phyloP scores from a whole-genome alignment of 1,139 yeast genomes.

The Blastobotrys capitulatus region DNA sequence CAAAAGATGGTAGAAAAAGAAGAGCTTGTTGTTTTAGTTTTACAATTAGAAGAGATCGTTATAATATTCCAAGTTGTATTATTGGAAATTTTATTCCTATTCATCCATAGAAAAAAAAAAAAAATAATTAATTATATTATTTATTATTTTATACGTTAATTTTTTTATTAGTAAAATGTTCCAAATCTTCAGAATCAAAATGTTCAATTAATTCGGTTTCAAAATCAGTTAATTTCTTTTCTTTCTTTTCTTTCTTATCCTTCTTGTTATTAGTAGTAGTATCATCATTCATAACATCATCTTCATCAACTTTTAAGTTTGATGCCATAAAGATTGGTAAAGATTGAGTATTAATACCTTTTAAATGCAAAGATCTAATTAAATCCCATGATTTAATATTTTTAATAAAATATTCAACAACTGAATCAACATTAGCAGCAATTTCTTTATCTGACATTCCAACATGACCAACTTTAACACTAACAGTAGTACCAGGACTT shows the following conservation, averaged over 20 bases:
- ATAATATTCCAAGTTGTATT: conserved; percentile 93
- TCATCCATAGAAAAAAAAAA: conserved; percentile 31
- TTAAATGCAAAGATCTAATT: conserved; percentile 58
- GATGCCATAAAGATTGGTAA: conserved; percentile 75
- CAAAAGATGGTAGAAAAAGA: conserved; percentile 75
- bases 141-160: conserved; percentile 12
- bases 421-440: conserved; percentile 51
- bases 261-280: conserved; percentile 28
- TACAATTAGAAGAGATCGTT: conserved; percentile 86
- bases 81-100: conserved; percentile 95
- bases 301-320: conserved; percentile 47
- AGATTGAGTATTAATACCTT: conserved; percentile 69
- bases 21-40: conserved; percentile 91
- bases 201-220: conserved; percentile 78
- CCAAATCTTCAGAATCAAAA: conserved; percentile 58
- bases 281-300: conserved; percentile 27
- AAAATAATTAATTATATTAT: not conserved
- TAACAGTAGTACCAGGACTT: conserved; percentile 69
- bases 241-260: conserved; percentile 35
- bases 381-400: conserved; percentile 37
- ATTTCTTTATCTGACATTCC: conserved; percentile 37
- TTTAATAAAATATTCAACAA: conserved; percentile 46
- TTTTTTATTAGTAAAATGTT: conserved; percentile 37
- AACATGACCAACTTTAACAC: conserved; percentile 60
- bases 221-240: conserved; percentile 49